Percentiles rank a stretch among this genome's conserved stretches.
Conservation (phyloP, 495 filamentous ascomycete genomes). For the Hypoxylon fuscum region DNA sequence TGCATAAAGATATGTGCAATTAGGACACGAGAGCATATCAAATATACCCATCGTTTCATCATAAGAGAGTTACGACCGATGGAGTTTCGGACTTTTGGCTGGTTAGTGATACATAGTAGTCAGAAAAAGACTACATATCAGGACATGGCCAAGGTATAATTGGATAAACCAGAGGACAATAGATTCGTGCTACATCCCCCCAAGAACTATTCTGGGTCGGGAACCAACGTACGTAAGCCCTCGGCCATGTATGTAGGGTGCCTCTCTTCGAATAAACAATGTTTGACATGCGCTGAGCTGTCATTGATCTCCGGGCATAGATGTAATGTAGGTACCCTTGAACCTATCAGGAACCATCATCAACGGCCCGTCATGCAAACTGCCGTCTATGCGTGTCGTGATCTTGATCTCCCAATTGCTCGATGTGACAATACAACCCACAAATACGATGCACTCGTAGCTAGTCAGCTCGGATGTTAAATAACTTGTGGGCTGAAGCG, state of each 20-base stretch:
- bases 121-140: background rate
- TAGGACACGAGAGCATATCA: background rate
- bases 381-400: conserved; percentile 12
- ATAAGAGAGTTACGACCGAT: background rate
- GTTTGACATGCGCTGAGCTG: conserved; percentile 18
- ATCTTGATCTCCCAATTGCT: background rate
- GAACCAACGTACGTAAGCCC: background rate
- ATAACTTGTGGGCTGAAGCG: background rate
- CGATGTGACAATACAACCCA: background rate
- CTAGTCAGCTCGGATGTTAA: background rate
- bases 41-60: background rate
- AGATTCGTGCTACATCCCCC: too few relatives aligned
- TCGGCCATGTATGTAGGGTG: background rate
- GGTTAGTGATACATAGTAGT: too few relatives aligned
- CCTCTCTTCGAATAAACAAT: conserved; percentile 16
- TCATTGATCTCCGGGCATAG: conserved; percentile 12
- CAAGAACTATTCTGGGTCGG: background rate
- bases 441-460: background rate
- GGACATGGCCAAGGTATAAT: background rate
- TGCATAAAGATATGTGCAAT: too few relatives aligned
- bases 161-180: background rate
- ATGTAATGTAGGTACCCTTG: conserved; percentile 25
- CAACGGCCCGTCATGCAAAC: conserved; percentile 10
- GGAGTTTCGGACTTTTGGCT: background rate
- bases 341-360: conserved; percentile 21